Conservation (phyloP, 106 monocot species). For the Ottelia alismoides region DNA sequence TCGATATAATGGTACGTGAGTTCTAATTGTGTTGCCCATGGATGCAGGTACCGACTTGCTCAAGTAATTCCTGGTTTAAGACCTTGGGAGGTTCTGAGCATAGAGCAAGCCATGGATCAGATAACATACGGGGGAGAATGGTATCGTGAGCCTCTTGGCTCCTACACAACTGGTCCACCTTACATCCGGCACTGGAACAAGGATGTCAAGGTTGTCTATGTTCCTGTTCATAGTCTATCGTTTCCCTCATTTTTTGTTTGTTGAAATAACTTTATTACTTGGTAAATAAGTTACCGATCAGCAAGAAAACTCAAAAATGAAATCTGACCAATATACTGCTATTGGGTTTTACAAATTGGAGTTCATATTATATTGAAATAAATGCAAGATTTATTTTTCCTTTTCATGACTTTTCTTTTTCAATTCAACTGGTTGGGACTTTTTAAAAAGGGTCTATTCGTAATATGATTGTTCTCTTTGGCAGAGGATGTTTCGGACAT, state of each 20-base stretch:
- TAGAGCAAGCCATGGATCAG: slow-evolving; percentile 81
- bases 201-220: slow-evolving; percentile 45
- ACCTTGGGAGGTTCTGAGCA: slow-evolving; percentile 79
- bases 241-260: background rate
- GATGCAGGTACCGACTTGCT: slow-evolving; percentile 55
- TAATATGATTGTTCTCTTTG: background rate
- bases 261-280: background rate
- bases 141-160: slow-evolving; percentile 69
- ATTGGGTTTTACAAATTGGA: no score
- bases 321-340: no score
- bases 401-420: background rate
- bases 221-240: slow-evolving; percentile 1
- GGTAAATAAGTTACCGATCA: no score
- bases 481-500: slow-evolving; percentile 50
- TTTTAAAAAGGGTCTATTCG: no score
- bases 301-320: no score
- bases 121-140: slow-evolving; percentile 69
- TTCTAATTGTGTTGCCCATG: background rate
- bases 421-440: no score
- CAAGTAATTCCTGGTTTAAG: slow-evolving; percentile 66
- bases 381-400: background rate
- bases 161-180: slow-evolving; percentile 66
- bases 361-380: no score
- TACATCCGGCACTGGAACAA: slow-evolving; percentile 67
- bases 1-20: no score